Base-by-base conservation (phyloP, 495 filamentous ascomycete species). In the Entonaema liquescens region DNA sequence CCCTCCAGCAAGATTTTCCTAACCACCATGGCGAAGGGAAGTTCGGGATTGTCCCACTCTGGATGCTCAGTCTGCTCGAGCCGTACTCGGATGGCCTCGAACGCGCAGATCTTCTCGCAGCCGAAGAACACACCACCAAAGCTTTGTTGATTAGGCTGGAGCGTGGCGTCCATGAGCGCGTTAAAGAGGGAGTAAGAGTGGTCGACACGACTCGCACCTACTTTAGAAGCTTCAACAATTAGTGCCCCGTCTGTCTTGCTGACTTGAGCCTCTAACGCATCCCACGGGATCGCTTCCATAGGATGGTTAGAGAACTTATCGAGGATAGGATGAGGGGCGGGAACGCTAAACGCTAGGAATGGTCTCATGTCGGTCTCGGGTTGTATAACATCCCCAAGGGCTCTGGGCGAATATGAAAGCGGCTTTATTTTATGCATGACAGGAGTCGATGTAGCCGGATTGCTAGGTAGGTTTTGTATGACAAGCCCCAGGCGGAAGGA, bases 321-420 rank as follows among this genome's bases (percentile, higher is more conserved):
- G 11, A 79, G 33, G 5, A n/a, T 26, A 15, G 29, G 53, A 35
- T 56, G 49, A 1, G 78, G 54, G 15, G 69, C 57, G 0, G 82
- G 82, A 0, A 84, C 78, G 55, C 80, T 83, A 31, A 81, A 84
- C 3, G 82, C 82, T 7, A 83, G 73, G 65, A 84, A 84, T 0
- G 82, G 82, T 2, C 82, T 79, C 77, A 83, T 79, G n/a, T 80
- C 77, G 0, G 44, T 54, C 62, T 77, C 78, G 1, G 71, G 70
- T 25, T 77, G 80, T 23, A 66, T 36, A 4, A 81, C 47, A 17
- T 57, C 63, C 8, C 63, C 55, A 31, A 80, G 49, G 17, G 25
- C 29, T 31, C 54, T 57, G 1, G 40, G 58, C 7, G 17, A 67
- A 26, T 75, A 60, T n/a, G 62, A 50, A 7, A 77, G 67, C 2